Base-by-base conservation (phyloP, 768 basidiomycete genomes). In the Daedaleopsis sinensis region DNA sequence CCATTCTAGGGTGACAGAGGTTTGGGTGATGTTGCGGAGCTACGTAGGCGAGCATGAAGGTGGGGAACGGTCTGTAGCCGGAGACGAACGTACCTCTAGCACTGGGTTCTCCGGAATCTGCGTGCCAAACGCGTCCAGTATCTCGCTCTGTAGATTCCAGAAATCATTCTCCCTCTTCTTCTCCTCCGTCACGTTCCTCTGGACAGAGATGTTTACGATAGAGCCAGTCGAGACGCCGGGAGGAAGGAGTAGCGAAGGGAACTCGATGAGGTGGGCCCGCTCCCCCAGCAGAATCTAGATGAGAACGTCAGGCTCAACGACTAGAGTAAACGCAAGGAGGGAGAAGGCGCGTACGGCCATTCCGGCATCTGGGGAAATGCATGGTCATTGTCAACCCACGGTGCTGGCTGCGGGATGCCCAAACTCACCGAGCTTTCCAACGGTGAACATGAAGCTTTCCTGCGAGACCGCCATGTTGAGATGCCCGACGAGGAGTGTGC, bases 1-100 rank as follows among this genome's bases (percentile, higher is more conserved):
- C 97, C 97, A 99, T 79, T 99, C 96, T 21, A 99, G 83, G 2
- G 95, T 96, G 2, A 96, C 94, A 10, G 91, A 95, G 1, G 97
- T 99, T 80, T 99, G 97, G 0, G 97, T 98, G 52, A 93, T 87
- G 69, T 97, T 95, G 47, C 96, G 87, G 19, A 98, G 83, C 87
- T 94, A n/a, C n/a, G n/a, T n/a, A 67, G 6, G 35, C 36, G 15
- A 37, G 38, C 32, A 43, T 52, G 38, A 38, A 3, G 15, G 24
- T 18, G 35, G 4, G 52, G 48, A 37, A 21, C 39, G 24, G 15
- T 64, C 15, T 46, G 44, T 24, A 44, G n/a, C n/a, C 21, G 23
- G 36, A 16, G 39, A 23, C 1, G 7, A 15, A 74, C 79, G 62
- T 67, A 94, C 93, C 75, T 84, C 80, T 18, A 99, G 81, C 47